phyloP scores from a whole-genome alignment of 805 yeast species.

The Kazachstania viticola region DNA sequence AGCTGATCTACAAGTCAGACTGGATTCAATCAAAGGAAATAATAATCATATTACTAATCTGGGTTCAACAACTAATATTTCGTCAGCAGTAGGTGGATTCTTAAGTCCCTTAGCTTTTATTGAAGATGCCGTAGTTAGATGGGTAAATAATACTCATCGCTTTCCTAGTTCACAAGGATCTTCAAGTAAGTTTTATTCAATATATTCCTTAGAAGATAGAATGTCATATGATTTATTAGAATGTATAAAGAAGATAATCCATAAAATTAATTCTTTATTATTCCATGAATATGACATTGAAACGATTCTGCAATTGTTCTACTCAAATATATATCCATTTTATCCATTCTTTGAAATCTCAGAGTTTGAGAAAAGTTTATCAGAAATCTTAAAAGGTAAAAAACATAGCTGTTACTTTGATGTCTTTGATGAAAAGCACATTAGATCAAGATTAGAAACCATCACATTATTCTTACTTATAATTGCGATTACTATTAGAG shows the following conservation, averaged over 20 bases:
- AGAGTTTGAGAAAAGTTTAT: slow-evolving; percentile 5
- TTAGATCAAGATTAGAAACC: slow-evolving; percentile 4
- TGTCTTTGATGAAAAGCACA: slow-evolving; percentile 1
- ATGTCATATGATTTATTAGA: slow-evolving; percentile 5
- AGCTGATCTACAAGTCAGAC: slow-evolving; percentile 6
- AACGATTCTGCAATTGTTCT: slow-evolving; percentile 7
- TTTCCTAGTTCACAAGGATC: slow-evolving; percentile 5
- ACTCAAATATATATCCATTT: slow-evolving; percentile 14
- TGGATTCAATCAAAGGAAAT: neutral
- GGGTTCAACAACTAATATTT: neutral
- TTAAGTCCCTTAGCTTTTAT: slow-evolving; percentile 9
- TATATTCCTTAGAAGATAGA: slow-evolving; percentile 7
- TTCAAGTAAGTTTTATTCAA: slow-evolving; percentile 7
- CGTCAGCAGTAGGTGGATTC: slow-evolving; percentile 4
- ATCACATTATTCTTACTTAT: slow-evolving; percentile 5
- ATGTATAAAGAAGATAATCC: slow-evolving; percentile 3
- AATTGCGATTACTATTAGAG: slow-evolving; percentile 2
- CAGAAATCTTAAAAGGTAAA: slow-evolving; percentile 1
- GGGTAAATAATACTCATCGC: slow-evolving; percentile 6
- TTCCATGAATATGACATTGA: slow-evolving; percentile 5
- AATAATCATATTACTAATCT: neutral
- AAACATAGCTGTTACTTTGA: slow-evolving; percentile 1
- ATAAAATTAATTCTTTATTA: slow-evolving; percentile 8
- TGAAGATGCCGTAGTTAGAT: slow-evolving; percentile 11
- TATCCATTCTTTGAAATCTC: slow-evolving; percentile 13